Percentiles rank a stretch among this genome's conserved stretches.
These are phyloP conservation scores for Tremella fuciformis DNA, from an alignment of 768 basidiomycete genomes.

Conservation along the genomic window DNA sequence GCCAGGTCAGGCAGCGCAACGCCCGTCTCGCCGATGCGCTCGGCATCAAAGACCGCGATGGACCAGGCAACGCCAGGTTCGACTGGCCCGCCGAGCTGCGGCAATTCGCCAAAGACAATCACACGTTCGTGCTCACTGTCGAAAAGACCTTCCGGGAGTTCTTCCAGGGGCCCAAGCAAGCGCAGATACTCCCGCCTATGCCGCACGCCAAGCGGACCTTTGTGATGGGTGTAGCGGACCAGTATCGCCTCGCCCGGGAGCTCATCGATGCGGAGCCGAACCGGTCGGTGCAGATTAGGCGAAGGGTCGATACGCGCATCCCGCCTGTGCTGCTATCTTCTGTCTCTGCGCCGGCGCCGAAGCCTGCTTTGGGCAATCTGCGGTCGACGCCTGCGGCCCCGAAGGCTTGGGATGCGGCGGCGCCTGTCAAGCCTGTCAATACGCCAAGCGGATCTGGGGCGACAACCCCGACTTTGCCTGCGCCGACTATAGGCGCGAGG, in stretches of 20 bases:
- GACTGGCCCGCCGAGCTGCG: slow-evolving; percentile 65
- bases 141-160: slow-evolving; percentile 81
- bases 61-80: slow-evolving; percentile 28
- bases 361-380: slow-evolving; percentile 14
- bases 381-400: neutral
- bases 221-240: slow-evolving; percentile 64
- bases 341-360: slow-evolving; percentile 31
- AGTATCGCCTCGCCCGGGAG: slow-evolving; percentile 78
- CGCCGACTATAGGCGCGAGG: neutral
- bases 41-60: slow-evolving; percentile 64
- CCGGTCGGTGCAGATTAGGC: slow-evolving; percentile 71
- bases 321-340: slow-evolving; percentile 69
- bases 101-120: slow-evolving; percentile 61
- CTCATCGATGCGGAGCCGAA: slow-evolving; percentile 90
- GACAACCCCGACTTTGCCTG: neutral
- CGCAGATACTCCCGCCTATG: slow-evolving; percentile 52
- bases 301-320: slow-evolving; percentile 76
- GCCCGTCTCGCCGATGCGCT: slow-evolving; percentile 84
- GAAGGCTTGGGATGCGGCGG: neutral
- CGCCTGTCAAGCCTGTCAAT: neutral
- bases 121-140: slow-evolving; percentile 67
- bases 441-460: neutral
- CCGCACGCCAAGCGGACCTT: slow-evolving; percentile 80
- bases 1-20: slow-evolving; percentile 79
- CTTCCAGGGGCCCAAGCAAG: slow-evolving; percentile 40